phyloP scores from a whole-genome alignment of 164 flowering plant species.

The Magnolia sinica region DNA sequence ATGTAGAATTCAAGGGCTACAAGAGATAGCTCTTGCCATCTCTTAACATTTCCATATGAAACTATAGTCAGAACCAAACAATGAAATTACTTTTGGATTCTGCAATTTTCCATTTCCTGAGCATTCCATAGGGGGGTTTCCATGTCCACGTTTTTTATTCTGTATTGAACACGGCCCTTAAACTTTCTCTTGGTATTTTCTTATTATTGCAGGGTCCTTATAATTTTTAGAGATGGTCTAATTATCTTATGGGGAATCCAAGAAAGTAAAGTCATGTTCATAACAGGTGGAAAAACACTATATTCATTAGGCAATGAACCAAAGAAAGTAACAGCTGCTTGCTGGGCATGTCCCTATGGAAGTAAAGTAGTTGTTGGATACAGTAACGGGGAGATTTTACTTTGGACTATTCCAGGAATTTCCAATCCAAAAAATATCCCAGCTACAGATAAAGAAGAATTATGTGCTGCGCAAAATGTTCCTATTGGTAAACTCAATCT shows the following conservation, averaged over 20 bases:
- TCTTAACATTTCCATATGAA: no score
- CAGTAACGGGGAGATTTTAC: conserved; percentile 66
- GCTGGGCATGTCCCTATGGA: conserved; percentile 88
- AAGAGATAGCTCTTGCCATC: no score
- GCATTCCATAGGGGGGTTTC: no score
- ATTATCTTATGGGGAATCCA: conserved; percentile 68
- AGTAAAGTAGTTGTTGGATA: conserved; percentile 80
- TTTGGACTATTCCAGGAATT: conserved; percentile 52
- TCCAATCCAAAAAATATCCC: conserved; percentile 27
- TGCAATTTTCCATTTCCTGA: no score
- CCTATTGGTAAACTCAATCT: conserved; percentile 72
- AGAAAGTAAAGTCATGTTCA: conserved; percentile 55
- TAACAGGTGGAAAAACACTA: conserved; percentile 43
- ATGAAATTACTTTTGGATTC: no score
- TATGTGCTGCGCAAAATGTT: conserved; percentile 30
- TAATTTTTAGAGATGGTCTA: conserved; percentile 65
- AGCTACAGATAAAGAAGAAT: conserved; percentile 27
- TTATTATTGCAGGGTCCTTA: conserved; percentile 56
- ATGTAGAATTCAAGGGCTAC: no score
- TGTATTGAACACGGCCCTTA: no score
- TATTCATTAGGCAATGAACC: conserved; percentile 42
- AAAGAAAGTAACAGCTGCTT: conserved; percentile 74
- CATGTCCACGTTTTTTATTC: no score
- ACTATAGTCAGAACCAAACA: no score
- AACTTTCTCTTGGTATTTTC: not conserved